Evolutionary conservation across 306 rosid species (phyloP), one percentile per base, ranked within the genome.

Genomic region (Spatholobus suberectus): DNA sequence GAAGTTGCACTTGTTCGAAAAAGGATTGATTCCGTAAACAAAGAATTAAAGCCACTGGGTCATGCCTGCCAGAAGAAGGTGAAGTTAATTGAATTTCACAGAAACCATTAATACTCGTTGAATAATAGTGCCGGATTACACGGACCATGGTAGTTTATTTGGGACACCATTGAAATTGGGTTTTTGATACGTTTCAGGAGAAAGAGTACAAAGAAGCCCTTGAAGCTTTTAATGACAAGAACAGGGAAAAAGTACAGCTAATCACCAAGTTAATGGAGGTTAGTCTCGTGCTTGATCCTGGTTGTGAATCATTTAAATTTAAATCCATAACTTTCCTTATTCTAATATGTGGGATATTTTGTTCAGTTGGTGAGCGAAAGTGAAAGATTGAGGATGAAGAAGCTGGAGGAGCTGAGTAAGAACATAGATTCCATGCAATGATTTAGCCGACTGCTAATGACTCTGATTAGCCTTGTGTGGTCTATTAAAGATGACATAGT

Each of bases 361-460:
- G 55, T 61, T 75, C 65, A 88, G 91, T 51, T 88, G 87, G 91
- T 88, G 76, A 18, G 91, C 5, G 98, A 95, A 86, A 95, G 98
- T 77, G 98, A 95, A 85, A 90, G 85, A 89, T 13, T 86, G 97
- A 93, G 98, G 95, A 89, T 95, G 97, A 95, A 95, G 97, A 95
- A 93, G 92, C 94, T 95, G 89, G 98, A 95, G 90, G 98, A 95
- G 95, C 95, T 95, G 91, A 93, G 97, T 86, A 95, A 95, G 96
- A 90, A 95, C 92, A 75, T 93, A 75, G 97, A 95, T 75, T 89
- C 97, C 21, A 20, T 95, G 86, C 91, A 92, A 70, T 89, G 90
- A 87, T 62, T 74, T 44, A 73, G 79, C 77, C 81, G 68, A 41
- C 72, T 75, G 90, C 82, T 81, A 84, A 81, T 89, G 80, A 89